These are phyloP conservation scores for Fusarium papillatum DNA, from an alignment of 2,329 filamentous ascomycete genomes.

Conservation along the genomic window DNA sequence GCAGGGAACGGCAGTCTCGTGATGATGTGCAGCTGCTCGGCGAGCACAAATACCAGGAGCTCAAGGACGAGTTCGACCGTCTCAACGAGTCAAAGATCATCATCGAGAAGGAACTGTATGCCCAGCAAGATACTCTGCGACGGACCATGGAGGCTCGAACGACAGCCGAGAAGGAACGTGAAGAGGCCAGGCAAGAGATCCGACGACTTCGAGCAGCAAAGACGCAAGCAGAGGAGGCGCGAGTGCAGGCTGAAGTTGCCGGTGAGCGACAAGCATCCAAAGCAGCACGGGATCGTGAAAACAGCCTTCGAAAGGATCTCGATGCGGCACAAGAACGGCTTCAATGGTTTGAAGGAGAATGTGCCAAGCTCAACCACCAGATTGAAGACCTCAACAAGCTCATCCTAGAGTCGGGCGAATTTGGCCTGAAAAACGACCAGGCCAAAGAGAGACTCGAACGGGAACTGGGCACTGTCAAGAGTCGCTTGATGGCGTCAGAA, in stretches of 20 bases:
- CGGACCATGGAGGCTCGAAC: conserved; percentile 86
- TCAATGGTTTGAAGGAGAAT: conserved; percentile 84
- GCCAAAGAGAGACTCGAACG: conserved; percentile 94
- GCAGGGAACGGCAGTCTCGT: conserved; percentile 90
- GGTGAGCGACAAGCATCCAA: conserved; percentile 85
- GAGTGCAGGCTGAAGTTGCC: conserved; percentile 83
- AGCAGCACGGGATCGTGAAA: conserved; percentile 84
- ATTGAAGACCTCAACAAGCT: conserved; percentile 89
- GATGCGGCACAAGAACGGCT: conserved; percentile 83
- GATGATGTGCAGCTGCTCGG: conserved; percentile 93
- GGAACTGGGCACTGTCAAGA: conserved; percentile 92
- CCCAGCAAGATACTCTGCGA: conserved; percentile 91
- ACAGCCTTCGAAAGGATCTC: conserved; percentile 82
- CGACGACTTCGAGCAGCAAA: conserved; percentile 87
- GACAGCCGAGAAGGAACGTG: conserved; percentile 87
- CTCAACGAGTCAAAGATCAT: conserved; percentile 96
- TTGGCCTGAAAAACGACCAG: conserved; percentile 91
- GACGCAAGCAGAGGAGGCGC: conserved; percentile 86
- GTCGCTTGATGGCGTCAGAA: conserved; percentile 90
- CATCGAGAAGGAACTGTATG: conserved; percentile 98
- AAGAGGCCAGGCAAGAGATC: conserved; percentile 89
- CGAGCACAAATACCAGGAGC: conserved; percentile 86
- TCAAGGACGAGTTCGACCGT: conserved; percentile 88
- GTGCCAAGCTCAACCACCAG: conserved; percentile 80
- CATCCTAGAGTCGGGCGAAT: conserved; percentile 90